Conservation (phyloP, 139 green algal genomes). For the Penium margaritaceum region DNA sequence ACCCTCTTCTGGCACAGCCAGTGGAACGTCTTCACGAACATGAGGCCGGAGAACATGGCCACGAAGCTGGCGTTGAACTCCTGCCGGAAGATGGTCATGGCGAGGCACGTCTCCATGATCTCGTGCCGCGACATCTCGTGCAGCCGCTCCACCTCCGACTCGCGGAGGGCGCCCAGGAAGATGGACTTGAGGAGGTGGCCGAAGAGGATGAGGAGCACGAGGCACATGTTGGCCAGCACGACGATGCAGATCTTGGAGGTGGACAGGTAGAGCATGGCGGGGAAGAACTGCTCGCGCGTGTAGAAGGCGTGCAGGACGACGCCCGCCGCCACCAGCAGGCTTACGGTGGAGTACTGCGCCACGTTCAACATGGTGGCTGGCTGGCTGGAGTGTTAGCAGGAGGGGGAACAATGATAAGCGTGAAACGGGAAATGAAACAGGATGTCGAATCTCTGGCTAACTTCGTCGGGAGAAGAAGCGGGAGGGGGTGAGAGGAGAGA, state of each 20-base stretch:
- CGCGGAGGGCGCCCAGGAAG: constrained; percentile 83
- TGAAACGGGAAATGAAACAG: no score
- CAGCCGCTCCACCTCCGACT: constrained; percentile 87
- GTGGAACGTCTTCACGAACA: constrained; percentile 93
- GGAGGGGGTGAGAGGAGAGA: not conserved
- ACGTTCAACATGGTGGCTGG: constrained; percentile 22
- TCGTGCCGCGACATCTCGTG: constrained; percentile 73
- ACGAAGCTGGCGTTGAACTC: constrained; percentile 78
- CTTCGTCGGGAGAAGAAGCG: not conserved
- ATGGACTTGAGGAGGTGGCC: constrained; percentile 50
- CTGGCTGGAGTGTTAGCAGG: not conserved
- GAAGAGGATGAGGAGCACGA: constrained; percentile 66
- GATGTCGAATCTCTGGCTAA: no score
- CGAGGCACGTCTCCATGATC: constrained; percentile 92
- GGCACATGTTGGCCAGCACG: constrained; percentile 80
- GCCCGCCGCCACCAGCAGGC: constrained; percentile 20
- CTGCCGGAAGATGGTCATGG: constrained; percentile 94
- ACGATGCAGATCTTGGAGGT: constrained; percentile 86
- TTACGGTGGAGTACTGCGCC: constrained; percentile 35
- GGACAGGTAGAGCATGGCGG: constrained; percentile 76
- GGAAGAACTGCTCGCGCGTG: constrained; percentile 91
- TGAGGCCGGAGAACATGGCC: constrained; percentile 80
- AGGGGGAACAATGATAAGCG: no score
- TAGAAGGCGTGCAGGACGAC: constrained; percentile 85
- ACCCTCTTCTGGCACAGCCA: constrained; percentile 77